Conservation (phyloP, 306 rosid genomes). For the Pueraria montana region DNA sequence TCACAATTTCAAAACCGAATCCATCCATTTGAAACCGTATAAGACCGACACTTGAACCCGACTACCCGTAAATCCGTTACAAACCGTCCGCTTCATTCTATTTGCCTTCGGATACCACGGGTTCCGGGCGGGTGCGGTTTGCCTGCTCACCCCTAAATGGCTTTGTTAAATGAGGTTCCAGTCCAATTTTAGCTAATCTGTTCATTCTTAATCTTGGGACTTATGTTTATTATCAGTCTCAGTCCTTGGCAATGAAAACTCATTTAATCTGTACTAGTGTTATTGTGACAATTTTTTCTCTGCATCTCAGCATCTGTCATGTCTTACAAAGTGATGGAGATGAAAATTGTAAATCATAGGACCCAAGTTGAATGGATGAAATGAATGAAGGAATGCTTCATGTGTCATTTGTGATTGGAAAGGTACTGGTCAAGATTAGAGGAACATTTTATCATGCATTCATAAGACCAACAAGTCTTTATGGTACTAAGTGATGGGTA, state of each 20-base stretch:
- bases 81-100: too few relatives aligned
- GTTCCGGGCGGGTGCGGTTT: too few relatives aligned
- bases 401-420: neutral
- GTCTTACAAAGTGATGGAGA: neutral
- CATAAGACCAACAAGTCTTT: neutral
- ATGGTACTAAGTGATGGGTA: neutral
- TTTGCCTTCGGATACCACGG: too few relatives aligned
- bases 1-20: too few relatives aligned
- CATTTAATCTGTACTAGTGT: neutral
- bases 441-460: constrained; percentile 1
- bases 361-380: neutral
- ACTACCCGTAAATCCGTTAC: too few relatives aligned
- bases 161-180: neutral
- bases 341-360: neutral
- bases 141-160: too few relatives aligned
- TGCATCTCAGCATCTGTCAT: neutral
- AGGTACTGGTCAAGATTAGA: neutral
- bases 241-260: constrained; percentile 3
- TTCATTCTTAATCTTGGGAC: constrained; percentile 14
- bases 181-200: constrained; percentile 3
- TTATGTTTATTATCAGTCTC: constrained; percentile 8
- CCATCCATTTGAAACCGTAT: too few relatives aligned
- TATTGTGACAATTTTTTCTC: neutral
- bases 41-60: too few relatives aligned
- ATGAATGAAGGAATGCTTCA: neutral